Evolutionary conservation across 768 basidiomycete species (phyloP).

Genomic region (Leucosporidium scottii): DNA sequence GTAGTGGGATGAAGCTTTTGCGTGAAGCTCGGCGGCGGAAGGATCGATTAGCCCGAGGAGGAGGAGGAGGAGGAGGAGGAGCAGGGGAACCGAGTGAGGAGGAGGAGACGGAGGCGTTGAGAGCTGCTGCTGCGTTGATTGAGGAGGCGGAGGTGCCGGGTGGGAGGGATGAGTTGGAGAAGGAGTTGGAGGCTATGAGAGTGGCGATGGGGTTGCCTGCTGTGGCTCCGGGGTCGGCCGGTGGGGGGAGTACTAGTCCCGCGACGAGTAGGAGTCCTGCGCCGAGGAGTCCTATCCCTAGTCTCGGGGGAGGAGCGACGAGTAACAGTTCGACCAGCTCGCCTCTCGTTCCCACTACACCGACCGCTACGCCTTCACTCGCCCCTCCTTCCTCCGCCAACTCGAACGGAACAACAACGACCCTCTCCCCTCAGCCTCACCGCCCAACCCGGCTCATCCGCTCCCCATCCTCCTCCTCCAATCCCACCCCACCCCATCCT

Average conservation of each 20-base stretch:
- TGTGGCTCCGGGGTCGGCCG: background rate
- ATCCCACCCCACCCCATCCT: background rate
- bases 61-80: conserved; percentile 48
- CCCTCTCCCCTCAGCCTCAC: background rate
- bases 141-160: background rate
- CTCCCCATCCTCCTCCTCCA: background rate
- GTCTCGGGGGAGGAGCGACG: background rate
- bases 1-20: conserved; percentile 71
- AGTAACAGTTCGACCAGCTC: background rate
- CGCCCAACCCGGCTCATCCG: background rate
- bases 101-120: conserved; percentile 34
- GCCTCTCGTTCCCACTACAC: too few relatives aligned
- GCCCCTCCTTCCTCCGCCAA: conserved; percentile 6
- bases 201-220: conserved; percentile 34
- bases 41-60: conserved; percentile 51
- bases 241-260: conserved; percentile 1
- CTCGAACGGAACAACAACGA: background rate
- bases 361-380: background rate
- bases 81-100: conserved; percentile 62
- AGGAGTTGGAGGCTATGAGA: conserved; percentile 67
- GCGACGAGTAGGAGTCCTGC: background rate
- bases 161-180: conserved; percentile 52
- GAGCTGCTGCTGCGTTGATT: background rate
- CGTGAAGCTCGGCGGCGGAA: conserved; percentile 39
- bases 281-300: background rate